Evolutionary conservation across 2,329 filamentous ascomycete species (phyloP).

Genomic region (Arthrobotrys iridis): DNA sequence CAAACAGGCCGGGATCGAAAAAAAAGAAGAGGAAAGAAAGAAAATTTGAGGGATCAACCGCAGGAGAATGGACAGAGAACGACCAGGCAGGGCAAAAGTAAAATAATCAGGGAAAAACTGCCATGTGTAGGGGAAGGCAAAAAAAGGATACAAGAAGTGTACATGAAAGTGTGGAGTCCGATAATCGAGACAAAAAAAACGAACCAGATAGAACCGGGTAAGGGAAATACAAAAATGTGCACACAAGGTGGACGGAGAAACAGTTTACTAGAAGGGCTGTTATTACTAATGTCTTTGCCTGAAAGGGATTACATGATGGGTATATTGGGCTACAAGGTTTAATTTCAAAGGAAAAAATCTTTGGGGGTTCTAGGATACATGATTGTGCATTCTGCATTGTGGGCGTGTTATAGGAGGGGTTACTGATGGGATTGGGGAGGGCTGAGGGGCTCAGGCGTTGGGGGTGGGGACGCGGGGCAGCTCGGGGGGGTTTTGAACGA

Average conservation of each 20-base stretch:
- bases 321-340: slow-evolving; percentile 55
- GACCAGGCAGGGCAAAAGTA: slow-evolving; percentile 51
- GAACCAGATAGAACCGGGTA: neutral
- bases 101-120: slow-evolving; percentile 51
- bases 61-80: slow-evolving; percentile 55
- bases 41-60: slow-evolving; percentile 38
- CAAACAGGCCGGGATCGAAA: slow-evolving; percentile 42
- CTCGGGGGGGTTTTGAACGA: slow-evolving; percentile 7
- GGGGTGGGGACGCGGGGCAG: slow-evolving; percentile 26
- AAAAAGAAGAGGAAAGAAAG: slow-evolving; percentile 42
- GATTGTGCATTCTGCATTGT: slow-evolving; percentile 53
- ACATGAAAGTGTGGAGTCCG: slow-evolving; percentile 19
- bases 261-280: slow-evolving; percentile 2
- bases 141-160: slow-evolving; percentile 46
- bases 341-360: slow-evolving; percentile 38
- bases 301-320: slow-evolving; percentile 53
- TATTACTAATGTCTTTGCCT: slow-evolving; percentile 26
- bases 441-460: slow-evolving; percentile 12
- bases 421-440: neutral
- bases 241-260: neutral
- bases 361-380: slow-evolving; percentile 50
- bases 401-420: neutral
- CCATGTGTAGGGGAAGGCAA: neutral
- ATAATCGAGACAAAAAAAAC: too few species aligned
- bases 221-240: neutral